phyloP scores from a whole-genome alignment of 352 stramenopile genomes.

The Phytophthora tubulina region DNA sequence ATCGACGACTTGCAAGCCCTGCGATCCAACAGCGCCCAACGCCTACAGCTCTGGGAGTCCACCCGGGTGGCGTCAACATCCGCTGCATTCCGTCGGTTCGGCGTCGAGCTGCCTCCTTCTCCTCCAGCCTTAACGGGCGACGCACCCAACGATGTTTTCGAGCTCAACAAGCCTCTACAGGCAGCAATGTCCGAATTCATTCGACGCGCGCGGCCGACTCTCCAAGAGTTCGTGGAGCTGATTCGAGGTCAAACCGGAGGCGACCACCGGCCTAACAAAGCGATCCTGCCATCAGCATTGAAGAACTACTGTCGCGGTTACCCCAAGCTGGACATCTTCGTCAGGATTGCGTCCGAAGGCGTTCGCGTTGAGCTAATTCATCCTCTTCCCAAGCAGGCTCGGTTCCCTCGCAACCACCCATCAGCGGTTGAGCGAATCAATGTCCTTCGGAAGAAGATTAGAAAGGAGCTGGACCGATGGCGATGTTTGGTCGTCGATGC shows the following conservation, averaged over 20 bases:
- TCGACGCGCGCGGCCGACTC: neutral
- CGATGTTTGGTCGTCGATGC: constrained; percentile 5
- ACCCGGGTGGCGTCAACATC: no score
- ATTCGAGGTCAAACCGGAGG: neutral
- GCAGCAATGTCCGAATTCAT: constrained; percentile 7
- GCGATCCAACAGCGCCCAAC: no score
- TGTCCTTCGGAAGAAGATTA: neutral
- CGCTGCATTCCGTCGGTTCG: no score
- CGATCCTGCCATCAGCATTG: neutral
- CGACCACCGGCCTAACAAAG: constrained; percentile 11
- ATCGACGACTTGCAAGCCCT: no score
- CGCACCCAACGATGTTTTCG: no score
- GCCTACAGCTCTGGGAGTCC: no score
- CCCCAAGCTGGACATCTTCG: neutral
- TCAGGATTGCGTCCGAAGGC: neutral
- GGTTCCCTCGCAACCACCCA: neutral
- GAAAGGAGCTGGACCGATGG: neutral
- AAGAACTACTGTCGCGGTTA: neutral
- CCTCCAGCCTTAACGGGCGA: no score
- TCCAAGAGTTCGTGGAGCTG: constrained; percentile 4
- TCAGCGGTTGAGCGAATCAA: neutral
- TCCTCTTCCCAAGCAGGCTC: neutral
- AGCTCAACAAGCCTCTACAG: neutral
- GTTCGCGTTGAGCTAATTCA: neutral
- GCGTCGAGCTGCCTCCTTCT: no score